These are phyloP conservation scores for Penicillium nordicum DNA, from an alignment of 2,329 filamentous ascomycete species.

Conservation along the genomic window DNA sequence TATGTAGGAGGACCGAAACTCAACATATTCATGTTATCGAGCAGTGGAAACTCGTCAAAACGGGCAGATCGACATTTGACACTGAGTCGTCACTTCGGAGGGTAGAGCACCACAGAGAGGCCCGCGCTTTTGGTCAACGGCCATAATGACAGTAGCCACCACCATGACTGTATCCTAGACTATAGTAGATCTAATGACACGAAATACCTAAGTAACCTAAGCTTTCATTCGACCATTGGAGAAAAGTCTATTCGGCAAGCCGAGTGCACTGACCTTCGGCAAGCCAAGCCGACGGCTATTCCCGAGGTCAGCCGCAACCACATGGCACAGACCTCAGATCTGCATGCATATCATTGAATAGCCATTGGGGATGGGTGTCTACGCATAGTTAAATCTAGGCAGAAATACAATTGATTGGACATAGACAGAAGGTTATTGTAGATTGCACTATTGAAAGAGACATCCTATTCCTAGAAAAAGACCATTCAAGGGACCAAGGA, in stretches of 20 bases:
- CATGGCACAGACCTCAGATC: not conserved
- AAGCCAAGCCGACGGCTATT: not conserved
- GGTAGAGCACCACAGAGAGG: not conserved
- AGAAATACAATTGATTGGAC: not conserved
- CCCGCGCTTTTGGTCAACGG: not conserved
- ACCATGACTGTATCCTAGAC: not conserved
- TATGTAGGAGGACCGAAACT: not conserved
- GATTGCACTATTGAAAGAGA: not conserved
- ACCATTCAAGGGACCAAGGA: not conserved
- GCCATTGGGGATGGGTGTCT: not conserved
- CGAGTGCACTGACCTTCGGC: not conserved
- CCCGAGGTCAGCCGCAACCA: not conserved
- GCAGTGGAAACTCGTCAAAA: not conserved
- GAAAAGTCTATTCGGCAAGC: not conserved
- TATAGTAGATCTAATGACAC: not conserved
- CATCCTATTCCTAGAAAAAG: not conserved
- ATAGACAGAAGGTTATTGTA: too few relatives aligned
- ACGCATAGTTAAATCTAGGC: not conserved
- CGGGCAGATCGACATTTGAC: not conserved
- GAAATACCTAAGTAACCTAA: too few relatives aligned
- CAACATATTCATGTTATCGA: not conserved
- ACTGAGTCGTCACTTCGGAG: not conserved
- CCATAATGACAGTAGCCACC: not conserved
- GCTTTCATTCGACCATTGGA: not conserved
- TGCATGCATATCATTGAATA: not conserved